Base-by-base conservation (phyloP, 257 asterid species). In the Scutellaria baicalensis region DNA sequence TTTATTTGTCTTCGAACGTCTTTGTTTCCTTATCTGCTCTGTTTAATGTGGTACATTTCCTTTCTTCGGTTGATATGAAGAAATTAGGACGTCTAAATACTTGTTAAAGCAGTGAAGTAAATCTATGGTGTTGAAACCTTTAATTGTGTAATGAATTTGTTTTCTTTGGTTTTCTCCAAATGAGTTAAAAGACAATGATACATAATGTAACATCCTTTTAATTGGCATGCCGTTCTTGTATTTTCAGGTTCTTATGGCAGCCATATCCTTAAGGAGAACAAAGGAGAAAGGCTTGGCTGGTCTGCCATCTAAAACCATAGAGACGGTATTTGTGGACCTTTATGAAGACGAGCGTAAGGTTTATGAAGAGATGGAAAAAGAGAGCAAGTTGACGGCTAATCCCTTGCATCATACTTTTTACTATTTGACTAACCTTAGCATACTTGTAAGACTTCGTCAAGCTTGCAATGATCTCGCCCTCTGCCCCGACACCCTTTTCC, bases 221-320 rank as follows among this genome's bases (percentile, higher is more conserved):
- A 42, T 2, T 8, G 47, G 47, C 13, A 44, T 63, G 33, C 33
- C 33, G 5, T 27, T 27, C 33, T 2, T 27, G 33, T 27, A 64
- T 50, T 66, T 48, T 56, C 81, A 92, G 98, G 95, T 84, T 61
- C 88, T 92, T 20, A 83, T 89, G 91, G 85, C 89, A 59, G 66
- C 91, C 61, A 81, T 92, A 80, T 85, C 92, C 61, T 82, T 92
- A 85, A 88, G 98, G 80, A 84, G 95, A 81, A 92, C 89, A 43
- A 89, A 92, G 72, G 96, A 88, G 12, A 84, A 84, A 78, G 76
- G 72, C 20, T 75, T 88, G 81, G 61, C 75, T 76, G 85, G 83
- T 48, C 80, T 92, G 74, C 95, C 98, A 66, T 27, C 88, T 50
- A 92, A 92, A 83, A 82, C 67, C 73, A 77, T 86, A 27, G 89